Percentiles rank a stretch among this genome's conserved stretches.
Conservation (phyloP, 2,329 filamentous ascomycete species). For the Coniochaeta sp. region DNA sequence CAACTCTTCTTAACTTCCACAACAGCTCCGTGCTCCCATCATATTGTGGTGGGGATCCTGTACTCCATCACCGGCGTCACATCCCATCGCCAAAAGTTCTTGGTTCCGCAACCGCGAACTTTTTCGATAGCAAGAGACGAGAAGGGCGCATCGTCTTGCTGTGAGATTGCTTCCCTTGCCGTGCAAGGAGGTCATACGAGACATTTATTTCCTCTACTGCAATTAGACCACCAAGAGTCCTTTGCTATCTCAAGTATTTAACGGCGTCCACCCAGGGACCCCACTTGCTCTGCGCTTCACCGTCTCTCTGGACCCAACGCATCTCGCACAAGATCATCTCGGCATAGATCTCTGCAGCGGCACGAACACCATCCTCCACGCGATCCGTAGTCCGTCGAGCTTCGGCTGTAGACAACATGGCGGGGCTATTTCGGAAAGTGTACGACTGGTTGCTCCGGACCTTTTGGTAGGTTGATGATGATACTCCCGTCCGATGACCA, state of each 20-base stretch:
- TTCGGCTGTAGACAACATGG: conserved; percentile 52
- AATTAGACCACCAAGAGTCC: conserved; percentile 17
- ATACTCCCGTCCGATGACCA: neutral
- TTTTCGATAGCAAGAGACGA: conserved; percentile 1
- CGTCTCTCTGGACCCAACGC: conserved; percentile 12
- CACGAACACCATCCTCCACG: neutral
- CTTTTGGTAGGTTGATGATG: conserved; percentile 68
- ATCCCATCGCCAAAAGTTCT: conserved; percentile 1
- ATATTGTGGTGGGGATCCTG: conserved; percentile 14
- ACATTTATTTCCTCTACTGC: conserved; percentile 26
- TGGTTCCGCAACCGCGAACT: conserved; percentile 6
- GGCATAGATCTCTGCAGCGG: neutral
- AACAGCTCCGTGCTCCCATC: conserved; percentile 10
- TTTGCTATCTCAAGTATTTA: conserved; percentile 30
- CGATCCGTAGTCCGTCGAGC: conserved; percentile 5
- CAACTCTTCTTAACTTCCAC: conserved; percentile 20
- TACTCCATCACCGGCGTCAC: conserved; percentile 7
- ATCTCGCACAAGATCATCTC: neutral
- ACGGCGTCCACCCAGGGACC: conserved; percentile 20
- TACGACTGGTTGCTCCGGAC: conserved; percentile 98
- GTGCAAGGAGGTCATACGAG: conserved; percentile 26
- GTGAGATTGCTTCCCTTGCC: neutral
- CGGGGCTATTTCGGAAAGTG: conserved; percentile 83
- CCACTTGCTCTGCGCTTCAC: conserved; percentile 17
- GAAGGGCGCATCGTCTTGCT: neutral